phyloP scores from a whole-genome alignment of 768 basidiomycete genomes.

The Russula ochroleuca region DNA sequence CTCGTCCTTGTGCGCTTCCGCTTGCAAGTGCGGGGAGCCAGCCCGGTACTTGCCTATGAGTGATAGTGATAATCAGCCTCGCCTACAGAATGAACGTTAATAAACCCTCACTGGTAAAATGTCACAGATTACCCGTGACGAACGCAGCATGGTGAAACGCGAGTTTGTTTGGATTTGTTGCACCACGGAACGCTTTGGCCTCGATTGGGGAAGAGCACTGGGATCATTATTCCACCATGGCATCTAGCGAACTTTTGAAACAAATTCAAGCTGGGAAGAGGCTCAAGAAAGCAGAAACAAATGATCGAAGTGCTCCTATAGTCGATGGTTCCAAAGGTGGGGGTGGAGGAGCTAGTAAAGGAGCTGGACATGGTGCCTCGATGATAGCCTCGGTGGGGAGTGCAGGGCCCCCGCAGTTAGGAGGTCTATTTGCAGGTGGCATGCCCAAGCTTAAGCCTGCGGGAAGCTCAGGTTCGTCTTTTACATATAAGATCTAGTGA shows the following conservation, averaged over 20 bases:
- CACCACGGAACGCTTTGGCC: constrained; percentile 1
- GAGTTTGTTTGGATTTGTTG: constrained; percentile 15
- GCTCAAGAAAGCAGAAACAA: constrained; percentile 78
- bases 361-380: constrained; percentile 37
- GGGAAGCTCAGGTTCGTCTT: constrained; percentile 37
- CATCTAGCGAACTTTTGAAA: constrained; percentile 67
- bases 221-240: constrained; percentile 44
- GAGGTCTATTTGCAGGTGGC: constrained; percentile 83
- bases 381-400: constrained; percentile 31
- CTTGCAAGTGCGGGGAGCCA: too few species aligned
- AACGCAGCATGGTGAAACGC: not conserved
- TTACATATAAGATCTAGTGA: not conserved
- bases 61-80: too few species aligned
- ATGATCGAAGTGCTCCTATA: constrained; percentile 71
- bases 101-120: too few species aligned
- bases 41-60: too few species aligned
- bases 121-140: too few species aligned
- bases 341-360: constrained; percentile 36
- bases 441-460: constrained; percentile 86
- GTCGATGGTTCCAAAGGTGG: constrained; percentile 46
- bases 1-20: too few species aligned
- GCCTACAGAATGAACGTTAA: too few species aligned
- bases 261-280: constrained; percentile 80
- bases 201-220: not conserved
- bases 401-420: constrained; percentile 73